Percentiles rank a stretch among this genome's conserved stretches.
Evolutionary conservation across 805 yeast species (phyloP).

Genomic region (Kuraishia piskuri): DNA sequence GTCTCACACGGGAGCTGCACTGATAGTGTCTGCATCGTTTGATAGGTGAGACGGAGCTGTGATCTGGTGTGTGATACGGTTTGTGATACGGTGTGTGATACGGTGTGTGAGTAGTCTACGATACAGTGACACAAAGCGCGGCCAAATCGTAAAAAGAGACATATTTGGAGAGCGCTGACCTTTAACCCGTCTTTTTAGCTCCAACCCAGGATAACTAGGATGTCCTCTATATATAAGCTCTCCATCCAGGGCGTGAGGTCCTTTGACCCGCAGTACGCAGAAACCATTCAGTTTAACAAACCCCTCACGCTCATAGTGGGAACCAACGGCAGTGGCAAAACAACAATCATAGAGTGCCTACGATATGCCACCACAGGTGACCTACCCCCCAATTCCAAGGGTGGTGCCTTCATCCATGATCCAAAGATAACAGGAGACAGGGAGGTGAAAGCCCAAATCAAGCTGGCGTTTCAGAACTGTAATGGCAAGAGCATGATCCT

Average conservation of each 20-base stretch:
- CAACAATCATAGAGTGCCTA: constrained; percentile 90
- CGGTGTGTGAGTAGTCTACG: too few species aligned
- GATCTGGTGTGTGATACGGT: too few species aligned
- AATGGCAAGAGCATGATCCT: constrained; percentile 74
- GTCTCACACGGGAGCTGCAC: too few species aligned
- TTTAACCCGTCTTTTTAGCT: too few species aligned
- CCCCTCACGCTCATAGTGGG: constrained; percentile 95
- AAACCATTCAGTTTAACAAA: constrained; percentile 79
- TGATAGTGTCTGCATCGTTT: too few species aligned
- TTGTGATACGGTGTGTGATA: too few species aligned
- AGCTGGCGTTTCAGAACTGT: constrained; percentile 71
- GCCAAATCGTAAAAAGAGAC: too few species aligned
- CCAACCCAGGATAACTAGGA: constrained; percentile 5
- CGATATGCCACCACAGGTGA: constrained; percentile 94
- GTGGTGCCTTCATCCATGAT: constrained; percentile 94
- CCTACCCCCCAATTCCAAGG: constrained; percentile 90
- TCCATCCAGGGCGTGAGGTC: constrained; percentile 87
- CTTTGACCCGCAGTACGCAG: constrained; percentile 76
- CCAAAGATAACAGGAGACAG: constrained; percentile 72
- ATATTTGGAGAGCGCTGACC: too few species aligned
- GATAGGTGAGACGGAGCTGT: too few species aligned
- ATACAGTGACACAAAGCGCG: too few species aligned
- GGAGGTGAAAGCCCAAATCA: constrained; percentile 83
- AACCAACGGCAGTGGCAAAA: constrained; percentile 92
- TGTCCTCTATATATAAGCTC: constrained; percentile 45